These are phyloP conservation scores for Acanthamoeba sp. DNA, from an alignment of 208 protist species.

Conservation along the genomic window DNA sequence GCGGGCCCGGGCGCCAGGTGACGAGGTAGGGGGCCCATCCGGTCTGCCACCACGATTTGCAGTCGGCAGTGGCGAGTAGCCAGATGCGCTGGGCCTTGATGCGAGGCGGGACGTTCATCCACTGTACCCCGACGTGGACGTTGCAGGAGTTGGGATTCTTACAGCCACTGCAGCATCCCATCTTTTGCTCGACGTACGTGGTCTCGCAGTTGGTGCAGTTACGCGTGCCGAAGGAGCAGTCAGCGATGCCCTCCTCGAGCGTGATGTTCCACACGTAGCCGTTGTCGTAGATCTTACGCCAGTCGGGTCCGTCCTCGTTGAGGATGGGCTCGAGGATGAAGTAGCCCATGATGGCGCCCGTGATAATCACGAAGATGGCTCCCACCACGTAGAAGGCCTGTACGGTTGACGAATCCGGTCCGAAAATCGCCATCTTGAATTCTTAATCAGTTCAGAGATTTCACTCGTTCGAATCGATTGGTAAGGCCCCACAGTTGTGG, in stretches of 20 bases:
- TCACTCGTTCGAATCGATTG: no score
- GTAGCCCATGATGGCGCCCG: conserved; percentile 15
- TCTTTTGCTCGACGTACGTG: not conserved
- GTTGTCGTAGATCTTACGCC: conserved; percentile 8
- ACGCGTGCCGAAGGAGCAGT: not conserved
- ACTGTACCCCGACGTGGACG: not conserved
- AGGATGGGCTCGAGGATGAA: conserved; percentile 29
- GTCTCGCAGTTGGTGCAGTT: conserved; percentile 20
- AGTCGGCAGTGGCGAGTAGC: not conserved
- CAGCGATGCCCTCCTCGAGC: conserved; percentile 1
- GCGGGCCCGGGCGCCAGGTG: not conserved
- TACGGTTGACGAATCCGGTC: not conserved
- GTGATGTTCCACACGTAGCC: conserved; percentile 35
- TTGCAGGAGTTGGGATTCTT: conserved; percentile 34
- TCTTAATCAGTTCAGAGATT: no score
- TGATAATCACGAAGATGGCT: conserved; percentile 19
- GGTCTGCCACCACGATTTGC: conserved; percentile 15
- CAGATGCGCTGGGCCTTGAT: not conserved
- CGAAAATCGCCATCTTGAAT: not conserved
- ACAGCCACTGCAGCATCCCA: conserved; percentile 23
- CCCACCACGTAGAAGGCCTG: conserved; percentile 22
- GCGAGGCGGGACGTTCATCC: conserved; percentile 2
- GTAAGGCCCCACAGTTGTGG: no score
- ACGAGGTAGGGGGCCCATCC: conserved; percentile 7
- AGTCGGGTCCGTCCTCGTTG: not conserved